Conservation (phyloP, 1,284 basidiomycete genomes). For the Blastosporella zonata region DNA sequence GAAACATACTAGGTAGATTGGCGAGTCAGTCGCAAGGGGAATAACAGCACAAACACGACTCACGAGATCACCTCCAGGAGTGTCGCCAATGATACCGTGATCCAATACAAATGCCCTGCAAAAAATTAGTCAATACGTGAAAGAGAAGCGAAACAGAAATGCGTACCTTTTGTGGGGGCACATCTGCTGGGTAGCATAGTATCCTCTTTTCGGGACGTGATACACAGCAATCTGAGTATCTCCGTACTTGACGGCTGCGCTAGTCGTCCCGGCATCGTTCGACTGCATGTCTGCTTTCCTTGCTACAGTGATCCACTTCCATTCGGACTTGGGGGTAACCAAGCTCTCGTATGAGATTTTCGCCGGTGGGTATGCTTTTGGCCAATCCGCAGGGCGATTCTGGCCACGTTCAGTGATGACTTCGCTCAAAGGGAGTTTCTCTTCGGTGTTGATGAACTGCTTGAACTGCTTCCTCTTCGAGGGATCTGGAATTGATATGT, state of each 20-base stretch:
- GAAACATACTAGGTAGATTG: slow-evolving; percentile 28
- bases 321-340: not conserved
- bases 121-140: not conserved
- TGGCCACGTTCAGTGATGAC: slow-evolving; percentile 64
- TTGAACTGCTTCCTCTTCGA: slow-evolving; percentile 55
- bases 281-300: slow-evolving; percentile 51
- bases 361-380: slow-evolving; percentile 50
- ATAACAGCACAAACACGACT: slow-evolving; percentile 6
- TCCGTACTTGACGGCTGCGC: slow-evolving; percentile 63
- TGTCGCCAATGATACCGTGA: slow-evolving; percentile 65
- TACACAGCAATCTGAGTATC: slow-evolving; percentile 70
- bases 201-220: slow-evolving; percentile 42
- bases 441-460: slow-evolving; percentile 69
- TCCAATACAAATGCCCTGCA: slow-evolving; percentile 66
- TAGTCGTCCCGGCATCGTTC: slow-evolving; percentile 47
- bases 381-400: slow-evolving; percentile 68
- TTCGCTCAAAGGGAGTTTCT: slow-evolving; percentile 52
- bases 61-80: slow-evolving; percentile 40
- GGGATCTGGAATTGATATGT: slow-evolving; percentile 35
- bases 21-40: slow-evolving; percentile 7
- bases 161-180: slow-evolving; percentile 36
- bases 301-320: slow-evolving; percentile 51
- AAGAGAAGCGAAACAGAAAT: not conserved
- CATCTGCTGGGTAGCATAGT: slow-evolving; percentile 71
- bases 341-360: slow-evolving; percentile 33